Percentiles rank a stretch among this genome's conserved stretches.
These are phyloP conservation scores for Talaromyces trachyspermus DNA, from an alignment of 495 filamentous ascomycete genomes.

Conservation along the genomic window DNA sequence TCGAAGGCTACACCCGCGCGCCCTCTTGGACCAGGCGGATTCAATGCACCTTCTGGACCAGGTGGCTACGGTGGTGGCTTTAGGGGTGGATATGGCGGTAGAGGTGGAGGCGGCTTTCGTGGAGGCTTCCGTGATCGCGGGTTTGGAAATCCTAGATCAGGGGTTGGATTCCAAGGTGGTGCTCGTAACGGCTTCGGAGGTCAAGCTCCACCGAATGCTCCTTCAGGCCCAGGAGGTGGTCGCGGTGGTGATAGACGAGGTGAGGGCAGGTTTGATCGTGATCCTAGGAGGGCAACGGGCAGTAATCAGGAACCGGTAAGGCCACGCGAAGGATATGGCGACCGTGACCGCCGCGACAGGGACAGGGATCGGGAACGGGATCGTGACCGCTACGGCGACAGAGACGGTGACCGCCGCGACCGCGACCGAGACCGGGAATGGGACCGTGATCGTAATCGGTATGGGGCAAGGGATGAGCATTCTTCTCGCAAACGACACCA, in stretches of 20 bases:
- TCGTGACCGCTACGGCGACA: constrained; percentile 33
- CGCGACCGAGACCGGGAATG: constrained; percentile 46
- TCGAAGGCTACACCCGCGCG: constrained; percentile 74
- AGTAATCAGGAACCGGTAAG: constrained; percentile 50
- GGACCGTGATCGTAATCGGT: constrained; percentile 38
- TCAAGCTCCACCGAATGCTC: constrained; percentile 67
- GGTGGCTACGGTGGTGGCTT: constrained; percentile 62
- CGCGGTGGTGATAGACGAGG: constrained; percentile 39
- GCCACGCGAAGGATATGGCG: constrained; percentile 42
- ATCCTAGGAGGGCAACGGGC: constrained; percentile 41
- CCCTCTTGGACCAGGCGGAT: constrained; percentile 52
- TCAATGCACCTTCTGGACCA: constrained; percentile 57
- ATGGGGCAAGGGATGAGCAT: constrained; percentile 54
- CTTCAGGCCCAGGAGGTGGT: constrained; percentile 68
- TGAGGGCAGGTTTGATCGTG: constrained; percentile 42
- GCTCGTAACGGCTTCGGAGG: constrained; percentile 53
- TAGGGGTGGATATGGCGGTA: constrained; percentile 49
- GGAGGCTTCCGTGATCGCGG: constrained; percentile 60
- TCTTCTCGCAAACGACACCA: constrained; percentile 49
- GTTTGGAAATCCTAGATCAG: constrained; percentile 49
- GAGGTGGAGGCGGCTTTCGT: constrained; percentile 41
- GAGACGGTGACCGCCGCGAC: constrained; percentile 43
- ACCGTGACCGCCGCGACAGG: constrained; percentile 51
- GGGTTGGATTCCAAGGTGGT: constrained; percentile 54
- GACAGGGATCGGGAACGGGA: constrained; percentile 53